These are phyloP conservation scores for Ophiocordyceps camponoti-saundersi DNA, from an alignment of 2,329 filamentous ascomycete genomes.

Conservation along the genomic window DNA sequence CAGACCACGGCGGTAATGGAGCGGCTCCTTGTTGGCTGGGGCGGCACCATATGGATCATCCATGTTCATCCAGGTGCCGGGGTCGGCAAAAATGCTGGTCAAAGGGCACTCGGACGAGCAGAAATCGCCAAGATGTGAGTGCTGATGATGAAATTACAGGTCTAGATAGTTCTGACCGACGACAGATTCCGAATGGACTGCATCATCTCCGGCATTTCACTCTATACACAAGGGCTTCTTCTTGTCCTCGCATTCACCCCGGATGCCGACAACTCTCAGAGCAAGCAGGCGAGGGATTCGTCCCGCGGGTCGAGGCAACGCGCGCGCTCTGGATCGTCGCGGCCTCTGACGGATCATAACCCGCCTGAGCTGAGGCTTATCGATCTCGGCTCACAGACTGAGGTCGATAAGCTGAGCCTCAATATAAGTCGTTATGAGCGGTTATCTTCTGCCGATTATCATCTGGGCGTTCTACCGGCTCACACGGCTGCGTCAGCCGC, in stretches of 20 bases:
- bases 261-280: conserved; percentile 50
- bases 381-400: conserved; percentile 71
- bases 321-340: conserved; percentile 47
- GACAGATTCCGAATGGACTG: conserved; percentile 80
- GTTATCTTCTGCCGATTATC: conserved; percentile 79
- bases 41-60: conserved; percentile 88
- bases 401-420: conserved; percentile 74
- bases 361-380: conserved; percentile 84
- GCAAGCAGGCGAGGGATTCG: conserved; percentile 11
- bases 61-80: conserved; percentile 65
- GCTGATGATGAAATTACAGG: background rate
- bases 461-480: conserved; percentile 69
- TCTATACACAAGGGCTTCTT: conserved; percentile 86
- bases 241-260: conserved; percentile 83
- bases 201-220: conserved; percentile 88
- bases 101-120: conserved; percentile 59
- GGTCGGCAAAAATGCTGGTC: conserved; percentile 47
- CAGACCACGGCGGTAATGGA: conserved; percentile 42
- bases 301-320: conserved; percentile 33
- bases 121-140: conserved; percentile 87
- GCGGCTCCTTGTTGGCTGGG: conserved; percentile 86
- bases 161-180: background rate
- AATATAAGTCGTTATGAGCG: conserved; percentile 75
- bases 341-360: conserved; percentile 59
- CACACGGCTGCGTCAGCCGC: conserved; percentile 46